Evolutionary conservation across 371 early-diverging fungal species (phyloP), one percentile per base, ranked within the genome.

Genomic region (Mucor irregularis): DNA sequence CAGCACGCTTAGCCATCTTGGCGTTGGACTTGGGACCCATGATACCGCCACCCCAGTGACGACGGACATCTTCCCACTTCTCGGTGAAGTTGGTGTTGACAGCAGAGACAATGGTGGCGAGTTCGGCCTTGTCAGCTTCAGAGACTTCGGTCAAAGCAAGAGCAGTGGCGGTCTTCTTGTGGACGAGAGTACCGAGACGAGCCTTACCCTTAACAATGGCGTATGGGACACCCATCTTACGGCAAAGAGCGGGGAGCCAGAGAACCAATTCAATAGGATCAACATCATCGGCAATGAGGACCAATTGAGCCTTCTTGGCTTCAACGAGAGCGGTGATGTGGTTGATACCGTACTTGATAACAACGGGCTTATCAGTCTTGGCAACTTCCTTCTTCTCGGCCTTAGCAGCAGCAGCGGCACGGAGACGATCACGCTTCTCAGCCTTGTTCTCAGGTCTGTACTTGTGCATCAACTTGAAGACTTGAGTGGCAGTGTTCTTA

Each of bases 201-300:
- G 93, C 86, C 90, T 99, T 98, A 71, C 91, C 87, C 90, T 98
- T 97, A 76, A 99, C 97, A 73, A 99, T 96, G 83, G 88, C 89
- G 91, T 99, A 99, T 47, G 99, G 98, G 83, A 99, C 88, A 67
- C 96, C 97, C 98, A 99, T 97, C 94, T 99, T 99, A 80, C 97
- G 96, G 90, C 99, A 99, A 47, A 99, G 92, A 61, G 99, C 98
- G 56, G 99, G 99, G 71, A 99, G 87, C 94, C 95, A 99, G 66
- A 99, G 72, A 61, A 99, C 99, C 62, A 99, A 70, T 80, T 99
- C 99, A 74, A 99, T 96, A 63, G 99, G 99, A 84, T 99, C 97
- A 70, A 99, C 99, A 82, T 99, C 98, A 74, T 96, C 87, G 61
- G 99, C 99, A 78, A 99, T 99, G 70, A 99, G 85, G 52, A 99